phyloP scores from a whole-genome alignment of 179 eudicot species.

The Beta lomatogona region DNA sequence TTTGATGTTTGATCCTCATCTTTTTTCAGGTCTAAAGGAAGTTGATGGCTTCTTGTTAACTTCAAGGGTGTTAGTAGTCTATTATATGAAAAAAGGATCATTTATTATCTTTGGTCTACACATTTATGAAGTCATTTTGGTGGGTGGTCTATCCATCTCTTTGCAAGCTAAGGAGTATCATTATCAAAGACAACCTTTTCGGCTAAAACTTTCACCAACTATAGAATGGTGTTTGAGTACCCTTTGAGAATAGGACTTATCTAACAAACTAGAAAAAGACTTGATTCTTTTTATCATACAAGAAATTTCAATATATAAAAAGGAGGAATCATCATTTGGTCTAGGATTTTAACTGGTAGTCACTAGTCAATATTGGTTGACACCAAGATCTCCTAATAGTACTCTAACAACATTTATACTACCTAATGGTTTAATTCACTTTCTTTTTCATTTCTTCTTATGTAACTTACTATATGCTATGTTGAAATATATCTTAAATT shows the following conservation, averaged over 20 bases:
- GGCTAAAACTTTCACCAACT: slow-evolving; percentile 25
- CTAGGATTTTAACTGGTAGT: not conserved
- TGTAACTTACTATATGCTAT: no score
- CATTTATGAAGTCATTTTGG: slow-evolving; percentile 31
- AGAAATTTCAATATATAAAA: not conserved
- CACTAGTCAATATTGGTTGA: slow-evolving; percentile 13
- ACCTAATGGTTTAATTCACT: not conserved
- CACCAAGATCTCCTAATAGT: not conserved
- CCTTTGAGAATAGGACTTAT: slow-evolving; percentile 26
- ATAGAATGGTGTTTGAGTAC: slow-evolving; percentile 9
- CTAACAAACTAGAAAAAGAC: slow-evolving; percentile 32
- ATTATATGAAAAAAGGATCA: slow-evolving; percentile 1
- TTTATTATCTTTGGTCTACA: slow-evolving; percentile 24
- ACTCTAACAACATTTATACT: not conserved
- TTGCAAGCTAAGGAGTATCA: slow-evolving; percentile 23
- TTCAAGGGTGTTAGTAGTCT: slow-evolving; percentile 17
- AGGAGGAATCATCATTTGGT: not conserved
- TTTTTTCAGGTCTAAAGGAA: slow-evolving; percentile 19
- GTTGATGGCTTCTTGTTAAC: slow-evolving; percentile 27
- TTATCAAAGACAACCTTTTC: slow-evolving; percentile 31
- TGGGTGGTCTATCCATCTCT: slow-evolving; percentile 11
- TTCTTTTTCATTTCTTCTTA: no score
- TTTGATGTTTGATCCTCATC: slow-evolving; percentile 23
- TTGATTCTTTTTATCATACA: slow-evolving; percentile 23
- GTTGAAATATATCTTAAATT: no score